A percentile compares a stretch with the other conserved stretches of the same genome.
Evolutionary conservation across 805 yeast genomes (phyloP).

Genomic region (Teunomyces funiuensis): DNA sequence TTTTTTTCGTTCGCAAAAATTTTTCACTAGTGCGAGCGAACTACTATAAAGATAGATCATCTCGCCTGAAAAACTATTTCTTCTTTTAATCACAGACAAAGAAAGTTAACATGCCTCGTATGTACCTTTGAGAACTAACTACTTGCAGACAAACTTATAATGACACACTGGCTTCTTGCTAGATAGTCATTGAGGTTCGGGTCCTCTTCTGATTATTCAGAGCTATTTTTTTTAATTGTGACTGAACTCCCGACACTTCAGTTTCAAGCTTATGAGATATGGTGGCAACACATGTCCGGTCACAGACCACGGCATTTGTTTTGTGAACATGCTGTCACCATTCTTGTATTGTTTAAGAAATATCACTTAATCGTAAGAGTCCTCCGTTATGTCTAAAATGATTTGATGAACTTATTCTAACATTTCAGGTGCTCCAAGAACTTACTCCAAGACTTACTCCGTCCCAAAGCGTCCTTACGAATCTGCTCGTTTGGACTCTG

Average conservation of each 20-base stretch:
- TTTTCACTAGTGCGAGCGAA: constrained; percentile 5
- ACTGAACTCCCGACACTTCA: constrained; percentile 90
- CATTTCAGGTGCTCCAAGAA: constrained; percentile 89
- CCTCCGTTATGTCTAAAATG: neutral
- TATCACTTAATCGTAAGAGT: constrained; percentile 1
- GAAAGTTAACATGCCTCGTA: constrained; percentile 61
- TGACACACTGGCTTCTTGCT: constrained; percentile 3
- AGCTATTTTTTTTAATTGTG: constrained; percentile 38
- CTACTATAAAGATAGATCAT: constrained; percentile 1
- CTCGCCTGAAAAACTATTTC: constrained; percentile 2
- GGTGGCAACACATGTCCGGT: constrained; percentile 1
- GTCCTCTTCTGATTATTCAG: constrained; percentile 49
- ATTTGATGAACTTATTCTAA: constrained; percentile 4
- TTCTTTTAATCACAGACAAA: constrained; percentile 7
- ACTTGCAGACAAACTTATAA: constrained; percentile 1
- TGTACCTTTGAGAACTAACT: constrained; percentile 30
- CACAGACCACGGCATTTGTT: too few relatives aligned
- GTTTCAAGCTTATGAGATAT: constrained; percentile 38
- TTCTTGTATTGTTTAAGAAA: neutral
- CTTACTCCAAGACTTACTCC: constrained; percentile 98
- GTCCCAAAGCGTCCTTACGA: constrained; percentile 99
- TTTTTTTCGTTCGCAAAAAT: neutral
- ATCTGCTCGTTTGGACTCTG: constrained; percentile 99
- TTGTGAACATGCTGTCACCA: neutral
- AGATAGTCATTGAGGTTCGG: constrained; percentile 58